Evolutionary conservation across 495 filamentous ascomycete species (phyloP).

Genomic region (Penicillium lividum): DNA sequence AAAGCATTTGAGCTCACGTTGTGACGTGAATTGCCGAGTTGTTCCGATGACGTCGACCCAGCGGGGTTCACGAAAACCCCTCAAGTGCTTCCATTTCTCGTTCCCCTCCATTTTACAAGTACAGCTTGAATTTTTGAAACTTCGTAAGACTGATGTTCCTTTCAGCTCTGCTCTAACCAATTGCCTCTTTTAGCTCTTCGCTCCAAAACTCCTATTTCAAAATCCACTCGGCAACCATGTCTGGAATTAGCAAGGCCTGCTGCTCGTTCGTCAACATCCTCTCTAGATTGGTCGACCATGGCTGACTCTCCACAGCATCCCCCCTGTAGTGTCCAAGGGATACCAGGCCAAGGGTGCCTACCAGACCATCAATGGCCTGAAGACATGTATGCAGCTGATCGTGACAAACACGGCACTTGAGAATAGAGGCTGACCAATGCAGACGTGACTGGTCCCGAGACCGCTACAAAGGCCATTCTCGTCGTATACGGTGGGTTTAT

Average conservation of each 20-base stretch:
- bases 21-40: slow-evolving; percentile 13
- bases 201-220: neutral
- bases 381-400: slow-evolving; percentile 53
- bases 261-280: slow-evolving; percentile 38
- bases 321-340: slow-evolving; percentile 55
- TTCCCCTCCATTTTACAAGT: neutral
- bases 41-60: slow-evolving; percentile 26
- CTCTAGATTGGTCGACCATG: neutral
- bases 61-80: slow-evolving; percentile 15
- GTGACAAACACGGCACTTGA: neutral
- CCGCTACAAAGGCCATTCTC: slow-evolving; percentile 54
- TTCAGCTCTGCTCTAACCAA: neutral
- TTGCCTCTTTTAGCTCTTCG: neutral
- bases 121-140: neutral
- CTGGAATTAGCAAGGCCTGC: slow-evolving; percentile 50
- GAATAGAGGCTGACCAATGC: slow-evolving; percentile 4
- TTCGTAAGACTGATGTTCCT: neutral
- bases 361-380: slow-evolving; percentile 59
- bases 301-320: slow-evolving; percentile 35
- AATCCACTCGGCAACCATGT: slow-evolving; percentile 30
- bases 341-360: slow-evolving; percentile 64
- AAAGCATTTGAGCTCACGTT: no score
- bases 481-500: slow-evolving; percentile 47
- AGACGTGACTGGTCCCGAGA: slow-evolving; percentile 56
- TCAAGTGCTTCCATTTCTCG: no score